These are phyloP conservation scores for Aspergillus sp. DNA, from an alignment of 2,329 filamentous ascomycete species.

Conservation along the genomic window DNA sequence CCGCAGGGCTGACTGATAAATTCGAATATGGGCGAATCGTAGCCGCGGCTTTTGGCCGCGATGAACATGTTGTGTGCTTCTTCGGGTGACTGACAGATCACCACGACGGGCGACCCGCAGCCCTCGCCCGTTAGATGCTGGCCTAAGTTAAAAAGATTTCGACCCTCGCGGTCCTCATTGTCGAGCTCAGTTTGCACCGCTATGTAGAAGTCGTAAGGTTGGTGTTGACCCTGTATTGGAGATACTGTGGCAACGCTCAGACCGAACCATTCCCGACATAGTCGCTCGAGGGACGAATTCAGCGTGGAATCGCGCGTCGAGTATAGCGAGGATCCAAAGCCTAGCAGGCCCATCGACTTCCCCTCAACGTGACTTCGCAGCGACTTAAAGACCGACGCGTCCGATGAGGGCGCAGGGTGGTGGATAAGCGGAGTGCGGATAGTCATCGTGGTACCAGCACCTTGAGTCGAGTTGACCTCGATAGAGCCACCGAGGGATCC, in stretches of 20 bases:
- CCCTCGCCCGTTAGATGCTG: not conserved
- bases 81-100: slow-evolving; percentile 22
- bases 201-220: slow-evolving; percentile 16
- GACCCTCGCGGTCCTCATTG: slow-evolving; percentile 5
- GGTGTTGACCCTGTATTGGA: not conserved
- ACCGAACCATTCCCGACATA: slow-evolving; percentile 17
- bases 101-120: slow-evolving; percentile 18
- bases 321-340: slow-evolving; percentile 9
- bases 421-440: slow-evolving; percentile 4
- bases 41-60: slow-evolving; percentile 2
- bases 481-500: slow-evolving; percentile 20
- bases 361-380: slow-evolving; percentile 1
- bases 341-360: slow-evolving; percentile 15
- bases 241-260: slow-evolving; percentile 9
- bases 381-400: not conserved
- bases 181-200: slow-evolving; percentile 19
- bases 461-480: slow-evolving; percentile 18
- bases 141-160: not conserved
- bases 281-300: slow-evolving; percentile 12
- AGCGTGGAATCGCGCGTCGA: slow-evolving; percentile 9
- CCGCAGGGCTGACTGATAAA: slow-evolving; percentile 32
- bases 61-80: slow-evolving; percentile 15
- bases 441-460: slow-evolving; percentile 18
- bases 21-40: slow-evolving; percentile 18
- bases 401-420: not conserved